Percentiles rank a stretch among this genome's conserved stretches.
Evolutionary conservation across 2,329 filamentous ascomycete genomes (phyloP).

Genomic region (Claviceps fusiformis): DNA sequence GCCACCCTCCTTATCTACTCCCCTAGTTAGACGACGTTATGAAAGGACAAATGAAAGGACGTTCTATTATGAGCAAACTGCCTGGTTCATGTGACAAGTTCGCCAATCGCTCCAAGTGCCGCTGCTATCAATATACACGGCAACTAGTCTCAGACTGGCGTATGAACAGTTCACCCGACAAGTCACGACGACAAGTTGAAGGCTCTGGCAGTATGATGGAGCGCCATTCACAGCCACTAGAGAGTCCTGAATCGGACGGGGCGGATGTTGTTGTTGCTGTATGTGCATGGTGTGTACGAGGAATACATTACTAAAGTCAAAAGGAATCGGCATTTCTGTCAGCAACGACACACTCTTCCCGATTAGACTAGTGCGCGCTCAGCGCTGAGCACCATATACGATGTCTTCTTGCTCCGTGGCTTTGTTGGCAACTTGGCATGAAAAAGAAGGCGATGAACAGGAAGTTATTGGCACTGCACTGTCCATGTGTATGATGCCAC

Average conservation of each 20-base stretch:
- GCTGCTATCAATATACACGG: neutral
- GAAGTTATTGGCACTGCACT: neutral
- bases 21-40: neutral
- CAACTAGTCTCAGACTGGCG: neutral
- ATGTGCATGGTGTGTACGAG: no score
- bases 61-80: neutral
- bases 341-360: neutral
- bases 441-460: neutral
- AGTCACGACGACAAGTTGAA: neutral
- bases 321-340: neutral
- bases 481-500: neutral
- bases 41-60: neutral
- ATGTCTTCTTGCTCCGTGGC: neutral
- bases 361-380: neutral
- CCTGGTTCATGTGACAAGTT: neutral
- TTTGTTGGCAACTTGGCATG: neutral
- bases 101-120: neutral
- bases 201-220: neutral
- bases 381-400: neutral
- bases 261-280: no score
- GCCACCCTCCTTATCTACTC: neutral
- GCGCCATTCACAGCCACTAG: neutral
- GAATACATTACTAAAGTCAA: neutral
- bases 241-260: neutral
- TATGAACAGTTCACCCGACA: neutral